These are phyloP conservation scores for Purpureocillium takamizusanense DNA, from an alignment of 2,329 filamentous ascomycete genomes.

Conservation along the genomic window DNA sequence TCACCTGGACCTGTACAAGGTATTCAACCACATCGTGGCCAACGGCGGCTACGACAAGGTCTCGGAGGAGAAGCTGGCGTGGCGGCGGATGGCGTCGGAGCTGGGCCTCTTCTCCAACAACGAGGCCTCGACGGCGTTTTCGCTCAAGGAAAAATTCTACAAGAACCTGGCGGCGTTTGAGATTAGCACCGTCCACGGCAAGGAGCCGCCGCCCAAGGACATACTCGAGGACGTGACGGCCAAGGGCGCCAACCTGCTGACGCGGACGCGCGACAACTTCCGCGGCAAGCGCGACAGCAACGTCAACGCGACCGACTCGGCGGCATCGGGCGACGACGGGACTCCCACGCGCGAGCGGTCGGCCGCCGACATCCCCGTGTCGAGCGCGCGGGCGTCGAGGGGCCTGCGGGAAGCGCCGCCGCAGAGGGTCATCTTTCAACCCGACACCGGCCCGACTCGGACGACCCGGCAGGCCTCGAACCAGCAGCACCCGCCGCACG, in stretches of 20 bases:
- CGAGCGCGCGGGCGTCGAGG: slow-evolving; percentile 49
- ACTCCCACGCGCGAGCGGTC: slow-evolving; percentile 47
- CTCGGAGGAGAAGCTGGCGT: slow-evolving; percentile 75
- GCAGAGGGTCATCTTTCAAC: slow-evolving; percentile 76
- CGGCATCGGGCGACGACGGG: slow-evolving; percentile 50
- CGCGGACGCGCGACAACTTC: slow-evolving; percentile 71
- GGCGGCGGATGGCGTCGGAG: slow-evolving; percentile 70
- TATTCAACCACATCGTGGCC: slow-evolving; percentile 68
- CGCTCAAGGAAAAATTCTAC: slow-evolving; percentile 82
- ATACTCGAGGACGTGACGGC: slow-evolving; percentile 83
- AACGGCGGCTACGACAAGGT: slow-evolving; percentile 82
- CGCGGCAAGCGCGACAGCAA: slow-evolving; percentile 35
- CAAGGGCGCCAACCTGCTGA: slow-evolving; percentile 72
- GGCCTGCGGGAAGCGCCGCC: slow-evolving; percentile 75
- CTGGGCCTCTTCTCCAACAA: slow-evolving; percentile 68
- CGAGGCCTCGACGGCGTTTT: slow-evolving; percentile 74
- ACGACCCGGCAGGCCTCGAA: slow-evolving; percentile 50
- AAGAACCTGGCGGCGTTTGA: slow-evolving; percentile 84
- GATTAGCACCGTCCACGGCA: slow-evolving; percentile 66
- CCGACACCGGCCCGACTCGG: slow-evolving; percentile 59
- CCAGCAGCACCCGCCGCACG: slow-evolving; percentile 26
- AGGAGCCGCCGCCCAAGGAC: slow-evolving; percentile 78
- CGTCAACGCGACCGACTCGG: slow-evolving; percentile 46
- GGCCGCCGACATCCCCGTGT: slow-evolving; percentile 37
- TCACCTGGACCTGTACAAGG: slow-evolving; percentile 66